Evolutionary conservation across 192 early-diverging fungal genomes (phyloP), one percentile per base, ranked within the genome.

Genomic region (Backusella tarrabulga): DNA sequence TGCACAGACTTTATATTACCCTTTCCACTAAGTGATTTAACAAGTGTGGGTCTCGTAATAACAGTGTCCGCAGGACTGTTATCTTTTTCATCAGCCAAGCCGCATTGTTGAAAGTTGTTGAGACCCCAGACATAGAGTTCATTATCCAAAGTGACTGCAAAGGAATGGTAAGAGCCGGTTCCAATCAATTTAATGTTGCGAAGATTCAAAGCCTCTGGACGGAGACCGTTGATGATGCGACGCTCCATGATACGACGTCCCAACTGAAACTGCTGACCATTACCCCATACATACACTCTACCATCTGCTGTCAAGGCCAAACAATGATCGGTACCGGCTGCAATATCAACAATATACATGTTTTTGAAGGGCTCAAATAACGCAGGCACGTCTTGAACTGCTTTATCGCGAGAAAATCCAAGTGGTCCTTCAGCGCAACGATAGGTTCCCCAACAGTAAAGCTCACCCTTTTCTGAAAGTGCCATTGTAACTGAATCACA

Each of bases 401-500:
- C 82, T 67, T 91, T 89, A 50, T 81, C 87, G 21, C 86, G 89
- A 32, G 87, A 87, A 76, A 95, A 95, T 17, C 96, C 96, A 80
- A 96, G 91, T 76, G 93, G 92, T 56, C 97, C 97, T 74, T 92
- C 92, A 21, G 92, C 88, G 74, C 89, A 91, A 46, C 83, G 79
- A 77, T 93, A 97, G 5, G 96, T 96, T 54, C 97, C 96, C 93
- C 96, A 96, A 52, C 87, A 85, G 78, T 95, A 98, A 15, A 97
- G 92, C 35, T 90, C 75, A 15, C 97, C 97, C 11, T 90, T 82
- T 1, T 89, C 89, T 3, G 91, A 88, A 52, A 98, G 81, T 7
- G 93, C 95, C n/a, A 94, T 88, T 12, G 93, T 90, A 19, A 93
- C 86, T 0, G 94, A 95, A 71, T 96, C 95, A 38, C 95, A 94